Percentiles rank a stretch among this genome's conserved stretches.
These are phyloP conservation scores for Annulohypoxylon nitens DNA, from an alignment of 495 filamentous ascomycete genomes.

Conservation along the genomic window DNA sequence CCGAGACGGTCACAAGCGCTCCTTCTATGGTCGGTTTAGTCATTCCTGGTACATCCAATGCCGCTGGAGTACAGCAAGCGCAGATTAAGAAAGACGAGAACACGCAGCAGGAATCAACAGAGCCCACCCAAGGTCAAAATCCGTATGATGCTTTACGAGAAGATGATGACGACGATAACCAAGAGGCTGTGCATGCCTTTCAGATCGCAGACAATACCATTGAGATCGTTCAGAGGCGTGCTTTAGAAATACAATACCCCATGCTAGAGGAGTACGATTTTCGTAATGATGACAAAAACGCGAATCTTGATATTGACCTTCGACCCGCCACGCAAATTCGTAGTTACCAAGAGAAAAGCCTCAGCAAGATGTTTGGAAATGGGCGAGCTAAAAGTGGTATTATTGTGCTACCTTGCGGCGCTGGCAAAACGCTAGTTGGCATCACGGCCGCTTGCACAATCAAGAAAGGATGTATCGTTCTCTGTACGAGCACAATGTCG, in stretches of 20 bases:
- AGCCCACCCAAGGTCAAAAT: slow-evolving; percentile 55
- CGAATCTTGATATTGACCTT: slow-evolving; percentile 91
- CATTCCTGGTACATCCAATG: slow-evolving; percentile 94
- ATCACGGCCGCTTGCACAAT: slow-evolving; percentile 98
- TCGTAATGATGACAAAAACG: slow-evolving; percentile 89
- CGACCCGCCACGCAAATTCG: slow-evolving; percentile 86
- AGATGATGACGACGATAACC: slow-evolving; percentile 91
- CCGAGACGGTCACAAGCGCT: slow-evolving; percentile 81
- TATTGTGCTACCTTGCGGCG: slow-evolving; percentile 96
- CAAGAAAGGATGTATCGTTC: slow-evolving; percentile 93
- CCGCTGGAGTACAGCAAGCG: slow-evolving; percentile 83
- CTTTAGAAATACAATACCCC: slow-evolving; percentile 86
- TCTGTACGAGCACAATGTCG: slow-evolving; percentile 97
- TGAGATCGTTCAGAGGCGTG: slow-evolving; percentile 89
- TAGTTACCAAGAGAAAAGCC: slow-evolving; percentile 94
- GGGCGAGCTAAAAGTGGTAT: slow-evolving; percentile 96
- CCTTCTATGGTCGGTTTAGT: slow-evolving; percentile 91
- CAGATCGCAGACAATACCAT: slow-evolving; percentile 83
- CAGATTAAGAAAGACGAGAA: slow-evolving; percentile 56
- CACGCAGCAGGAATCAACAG: slow-evolving; percentile 50
- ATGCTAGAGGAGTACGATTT: slow-evolving; percentile 98
- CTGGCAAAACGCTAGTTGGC: slow-evolving; percentile 96
- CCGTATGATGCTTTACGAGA: slow-evolving; percentile 73
- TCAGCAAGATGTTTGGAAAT: slow-evolving; percentile 99
- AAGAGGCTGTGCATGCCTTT: slow-evolving; percentile 93